Base-by-base conservation (phyloP, 1,139 yeast genomes). In the Protomyces inouyei region DNA sequence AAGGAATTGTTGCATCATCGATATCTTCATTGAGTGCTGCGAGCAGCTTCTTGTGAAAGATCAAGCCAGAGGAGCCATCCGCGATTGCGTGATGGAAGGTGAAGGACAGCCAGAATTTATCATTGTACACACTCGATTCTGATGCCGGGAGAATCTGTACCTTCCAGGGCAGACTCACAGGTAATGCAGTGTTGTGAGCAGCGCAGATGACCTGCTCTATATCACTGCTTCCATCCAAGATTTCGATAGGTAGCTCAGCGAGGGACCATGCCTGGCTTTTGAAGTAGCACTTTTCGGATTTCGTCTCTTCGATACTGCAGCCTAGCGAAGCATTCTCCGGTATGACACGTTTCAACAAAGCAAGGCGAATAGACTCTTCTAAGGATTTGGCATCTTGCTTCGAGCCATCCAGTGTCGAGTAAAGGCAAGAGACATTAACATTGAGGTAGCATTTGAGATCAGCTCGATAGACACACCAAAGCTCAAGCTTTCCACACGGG, bases 61-160 rank as follows among this genome's bases (percentile, higher is more conserved):
- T 60, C 32, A 60, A 52, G n/a, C 64, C 64, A 1, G 64, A 60
- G 5, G 60, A 21, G 40, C 64, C 64, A 28, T 60, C 64, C 18
- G 54, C 64, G 10, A 60, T 45, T 4, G 64, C 59, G 38, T 60
- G 64, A 28, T 60, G 64, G 25, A 40, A 60, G 18, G 60, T 52
- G 28, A 60, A 60, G 16, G 51, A 35, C n/a, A 55, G 48, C 59
- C 64, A 55, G 21, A 54, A 54, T 3, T 25, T 25, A 6, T 25
- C 18, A 10, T 28, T 16, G 12, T 18, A 2, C 25, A 18, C 28
- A 9, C 23, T 3, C 12, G 21, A 18, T 2, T 18, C 12, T n/a
- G 21, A 35, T 14, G 35, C 35, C 35, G 57, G 52, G 43, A 59
- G 16, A 10, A 59, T 10, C 16, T 45, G 36, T 28, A 59, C 57